Evolutionary conservation across 2,329 filamentous ascomycete species (phyloP), one percentile per base, ranked within the genome.

Genomic region (Cadophora luteo-olivacea): DNA sequence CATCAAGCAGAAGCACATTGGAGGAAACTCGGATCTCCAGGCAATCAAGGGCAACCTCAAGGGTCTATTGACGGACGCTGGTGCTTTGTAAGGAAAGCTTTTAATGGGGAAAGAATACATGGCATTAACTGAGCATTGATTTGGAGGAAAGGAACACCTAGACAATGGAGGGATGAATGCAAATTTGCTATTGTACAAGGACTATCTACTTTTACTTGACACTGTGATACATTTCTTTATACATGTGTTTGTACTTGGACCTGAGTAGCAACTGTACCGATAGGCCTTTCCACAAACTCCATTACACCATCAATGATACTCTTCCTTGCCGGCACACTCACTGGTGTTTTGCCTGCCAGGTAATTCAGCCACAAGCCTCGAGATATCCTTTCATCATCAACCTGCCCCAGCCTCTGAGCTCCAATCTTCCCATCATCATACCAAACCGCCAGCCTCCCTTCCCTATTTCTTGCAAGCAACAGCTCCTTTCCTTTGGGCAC

Each of bases 1-100:
- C 85, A 98, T 99, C 82, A 84, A 83, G 75, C 84, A 94, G 84
- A 84, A 97, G 84, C 95, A 97, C 83, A 97, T 99, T 80, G 96
- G 96, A 72, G 96, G 96, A 75, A 98, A 98, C 88, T 97, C 93
- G 29, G 95, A 96, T 75, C 81, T 97, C 72, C 91, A 94, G 82
- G 85, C 82, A 0, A 80, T 80, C 64, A 88, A 85, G 81, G 88
- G 87, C 81, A 79, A 97, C 73, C 82, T 98, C 65, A 86, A 89
- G 74, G 76, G 77, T 38, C 80, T 96, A 74, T 82, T 92, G 79
- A 86, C 86, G 82, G 83, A 83, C 60, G 91, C 88, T 72, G 86
- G 86, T 76, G 91, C 90, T 73, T 70, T 90, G 71, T 92, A 84
- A 82, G 65, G 38, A 33, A 14, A 12, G 32, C 11, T 22, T n/a